phyloP scores from a whole-genome alignment of 1,284 basidiomycete species.

The Waitea zeae region DNA sequence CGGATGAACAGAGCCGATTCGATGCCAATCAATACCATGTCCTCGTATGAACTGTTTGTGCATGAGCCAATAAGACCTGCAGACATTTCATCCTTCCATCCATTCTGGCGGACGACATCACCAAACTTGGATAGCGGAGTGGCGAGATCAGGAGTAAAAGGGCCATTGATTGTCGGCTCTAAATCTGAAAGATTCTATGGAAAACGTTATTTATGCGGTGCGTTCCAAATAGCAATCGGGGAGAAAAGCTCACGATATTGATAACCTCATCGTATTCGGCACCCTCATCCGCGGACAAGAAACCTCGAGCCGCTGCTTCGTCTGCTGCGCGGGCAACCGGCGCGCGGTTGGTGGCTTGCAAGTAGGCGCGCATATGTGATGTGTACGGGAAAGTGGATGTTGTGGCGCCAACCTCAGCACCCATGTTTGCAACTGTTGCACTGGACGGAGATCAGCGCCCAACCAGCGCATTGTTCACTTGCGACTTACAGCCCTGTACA shows the following conservation, averaged over 20 bases:
- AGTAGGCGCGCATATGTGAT: constrained; percentile 75
- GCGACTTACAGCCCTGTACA: constrained; percentile 64
- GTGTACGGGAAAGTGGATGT: constrained; percentile 98
- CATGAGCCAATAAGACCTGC: constrained; percentile 94
- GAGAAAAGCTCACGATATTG: constrained; percentile 55
- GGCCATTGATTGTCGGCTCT: constrained; percentile 94
- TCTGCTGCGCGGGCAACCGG: constrained; percentile 83
- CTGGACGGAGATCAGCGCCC: not conserved
- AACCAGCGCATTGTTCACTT: too few relatives aligned
- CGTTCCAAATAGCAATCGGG: not conserved
- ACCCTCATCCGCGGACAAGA: constrained; percentile 72
- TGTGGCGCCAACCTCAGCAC: constrained; percentile 97
- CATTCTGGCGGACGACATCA: constrained; percentile 62
- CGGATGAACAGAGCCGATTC: not conserved
- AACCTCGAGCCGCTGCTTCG: constrained; percentile 61
- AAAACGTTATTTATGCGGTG: not conserved
- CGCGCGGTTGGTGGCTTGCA: constrained; percentile 81
- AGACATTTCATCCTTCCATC: constrained; percentile 85
- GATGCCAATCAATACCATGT: constrained; percentile 45
- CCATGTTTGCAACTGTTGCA: constrained; percentile 97
- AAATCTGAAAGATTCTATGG: constrained; percentile 73
- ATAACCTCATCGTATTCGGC: constrained; percentile 96
- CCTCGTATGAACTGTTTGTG: constrained; percentile 95
- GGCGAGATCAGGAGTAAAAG: constrained; percentile 94
- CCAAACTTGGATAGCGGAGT: constrained; percentile 92